These are phyloP conservation scores for Paramecium caudatum DNA, from an alignment of 73 alveolate species.

Conservation along the genomic window DNA sequence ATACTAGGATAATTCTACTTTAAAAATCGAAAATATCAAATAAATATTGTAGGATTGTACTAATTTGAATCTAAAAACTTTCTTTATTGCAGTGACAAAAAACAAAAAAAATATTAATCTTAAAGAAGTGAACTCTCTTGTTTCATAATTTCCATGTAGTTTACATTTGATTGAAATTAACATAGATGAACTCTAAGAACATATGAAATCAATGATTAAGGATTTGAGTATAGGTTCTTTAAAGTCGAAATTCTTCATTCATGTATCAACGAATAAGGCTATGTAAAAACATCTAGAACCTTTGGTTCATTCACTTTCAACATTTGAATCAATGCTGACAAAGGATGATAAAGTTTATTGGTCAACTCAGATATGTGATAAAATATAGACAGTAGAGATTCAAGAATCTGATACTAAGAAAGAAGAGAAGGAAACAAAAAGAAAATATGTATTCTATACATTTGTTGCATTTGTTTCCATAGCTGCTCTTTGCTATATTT, in stretches of 20 bases:
- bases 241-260: not conserved
- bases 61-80: conserved; percentile 35
- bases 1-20: conserved; percentile 5
- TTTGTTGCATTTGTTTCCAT: not conserved
- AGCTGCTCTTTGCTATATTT: not conserved
- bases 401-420: not conserved
- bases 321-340: not conserved
- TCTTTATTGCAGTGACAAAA: not conserved
- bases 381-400: not conserved
- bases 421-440: not conserved
- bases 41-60: conserved; percentile 1
- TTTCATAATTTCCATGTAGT: conserved; percentile 37
- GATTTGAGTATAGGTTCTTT: conserved; percentile 7
- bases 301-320: not conserved
- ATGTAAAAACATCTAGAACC: not conserved
- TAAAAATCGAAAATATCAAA: not conserved
- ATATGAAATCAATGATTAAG: not conserved
- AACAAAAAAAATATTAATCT: not conserved
- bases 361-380: not conserved
- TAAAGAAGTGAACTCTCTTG: not conserved
- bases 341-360: not conserved
- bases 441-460: not conserved
- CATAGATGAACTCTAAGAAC: not conserved
- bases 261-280: not conserved
- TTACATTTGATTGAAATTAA: not conserved